A percentile compares a stretch with the other conserved stretches of the same genome.
These are phyloP conservation scores for Globisporangium solare DNA, from an alignment of 352 stramenopile species.

Conservation along the genomic window DNA sequence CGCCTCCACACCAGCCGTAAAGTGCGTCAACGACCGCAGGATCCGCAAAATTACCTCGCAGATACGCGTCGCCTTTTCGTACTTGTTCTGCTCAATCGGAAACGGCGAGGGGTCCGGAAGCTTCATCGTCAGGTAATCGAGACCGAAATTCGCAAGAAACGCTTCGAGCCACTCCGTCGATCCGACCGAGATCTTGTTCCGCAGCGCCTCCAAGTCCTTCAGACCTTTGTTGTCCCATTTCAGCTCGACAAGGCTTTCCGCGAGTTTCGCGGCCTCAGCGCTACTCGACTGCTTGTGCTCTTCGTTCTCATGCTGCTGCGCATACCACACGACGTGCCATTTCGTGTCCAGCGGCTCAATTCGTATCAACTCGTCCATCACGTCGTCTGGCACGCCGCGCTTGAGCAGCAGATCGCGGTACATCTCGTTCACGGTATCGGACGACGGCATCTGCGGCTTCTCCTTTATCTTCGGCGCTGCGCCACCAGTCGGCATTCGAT, in stretches of 20 bases:
- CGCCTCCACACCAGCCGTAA: conserved; percentile 70
- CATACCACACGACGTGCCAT: conserved; percentile 83
- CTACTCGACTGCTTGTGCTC: conserved; percentile 53
- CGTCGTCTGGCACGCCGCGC: conserved; percentile 74
- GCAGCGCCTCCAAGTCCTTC: conserved; percentile 65
- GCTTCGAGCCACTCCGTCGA: conserved; percentile 77
- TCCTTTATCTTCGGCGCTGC: conserved; percentile 64
- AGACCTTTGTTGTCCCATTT: conserved; percentile 82
- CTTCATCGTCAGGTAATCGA: conserved; percentile 87
- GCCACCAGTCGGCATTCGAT: conserved; percentile 68
- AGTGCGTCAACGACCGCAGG: conserved; percentile 72
- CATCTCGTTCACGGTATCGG: conserved; percentile 83
- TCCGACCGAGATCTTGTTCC: conserved; percentile 60
- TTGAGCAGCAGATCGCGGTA: conserved; percentile 77
- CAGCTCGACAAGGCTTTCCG: conserved; percentile 73
- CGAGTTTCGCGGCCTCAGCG: conserved; percentile 55
- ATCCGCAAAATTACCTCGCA: conserved; percentile 78
- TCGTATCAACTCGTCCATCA: conserved; percentile 80
- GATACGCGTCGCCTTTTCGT: conserved; percentile 69
- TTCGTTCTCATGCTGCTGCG: conserved; percentile 77
- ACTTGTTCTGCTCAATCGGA: conserved; percentile 73
- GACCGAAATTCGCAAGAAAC: conserved; percentile 67
- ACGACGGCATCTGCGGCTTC: conserved; percentile 49
- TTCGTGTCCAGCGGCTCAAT: conserved; percentile 85
- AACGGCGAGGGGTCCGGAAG: conserved; percentile 78